Base-by-base conservation (phyloP, 148 eudicot species). In the Dianthus caryophyllus region DNA sequence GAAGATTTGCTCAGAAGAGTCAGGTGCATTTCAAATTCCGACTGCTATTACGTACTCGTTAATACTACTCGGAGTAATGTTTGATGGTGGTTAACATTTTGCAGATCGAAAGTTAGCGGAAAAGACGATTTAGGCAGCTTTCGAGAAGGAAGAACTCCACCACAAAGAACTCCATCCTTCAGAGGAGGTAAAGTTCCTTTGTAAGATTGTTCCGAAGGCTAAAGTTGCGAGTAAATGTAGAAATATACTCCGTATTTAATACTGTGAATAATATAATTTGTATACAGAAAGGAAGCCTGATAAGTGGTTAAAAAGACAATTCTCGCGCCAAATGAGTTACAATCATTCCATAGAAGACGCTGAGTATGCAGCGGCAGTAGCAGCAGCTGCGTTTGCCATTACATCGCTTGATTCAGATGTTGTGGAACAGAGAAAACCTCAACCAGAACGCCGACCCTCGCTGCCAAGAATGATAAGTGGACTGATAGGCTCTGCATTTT, bases 321-420 rank as follows among this genome's bases (percentile, higher is more conserved):
- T 82, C 43, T 82, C 87, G 0, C 69, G 82, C 68, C 82, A 79
- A 77, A 76, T 75, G 83, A 81, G 79, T 48, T 31, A 29, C 52
- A 73, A 52, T 20, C 81, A 84, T 67, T 73, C 63, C 58, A 66
- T 61, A 31, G 70, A 70, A 25, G 78, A 57, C 65, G 64, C 18
- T 13, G 96, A 83, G 58, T 85, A 82, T 44, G 76, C 80, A 33
- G 73, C 84, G 6, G 98, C 94, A 39, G 78, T 89, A 58, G 96
- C 96, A 43, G 98, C 98, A 26, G 88, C 96, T 33, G 89, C 94
- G 51, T 84, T 64, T 51, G 98, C 94, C 46, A 77, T 92, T 70
- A 75, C 65, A 13, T 79, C 87, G 14, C 69, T 87, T 30, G 86
- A 87, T 64, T 62, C 82, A 10, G 75, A 61, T 44, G 20, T 15